These are phyloP conservation scores for Narthecium ossifragum DNA, from an alignment of 106 monocot genomes.

Conservation along the genomic window DNA sequence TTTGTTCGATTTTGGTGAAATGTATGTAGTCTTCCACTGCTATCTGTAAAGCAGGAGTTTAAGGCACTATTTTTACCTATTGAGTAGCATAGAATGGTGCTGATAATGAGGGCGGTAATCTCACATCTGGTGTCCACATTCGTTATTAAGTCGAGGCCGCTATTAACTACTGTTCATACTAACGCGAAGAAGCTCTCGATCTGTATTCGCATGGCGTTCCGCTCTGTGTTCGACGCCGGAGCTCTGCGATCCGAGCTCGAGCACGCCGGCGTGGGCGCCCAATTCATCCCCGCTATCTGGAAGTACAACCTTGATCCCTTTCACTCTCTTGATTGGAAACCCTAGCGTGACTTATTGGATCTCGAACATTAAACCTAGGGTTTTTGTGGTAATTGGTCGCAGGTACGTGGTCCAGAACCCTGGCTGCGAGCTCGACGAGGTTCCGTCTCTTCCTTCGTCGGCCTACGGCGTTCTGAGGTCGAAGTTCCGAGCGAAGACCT, in stretches of 20 bases:
- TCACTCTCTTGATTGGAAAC: conserved; percentile 4
- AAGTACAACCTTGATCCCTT: conserved; percentile 16
- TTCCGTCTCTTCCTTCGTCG: conserved; percentile 75
- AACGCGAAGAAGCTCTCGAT: not conserved
- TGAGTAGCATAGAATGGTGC: no score
- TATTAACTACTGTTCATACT: no score
- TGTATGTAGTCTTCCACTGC: no score
- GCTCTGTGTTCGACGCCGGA: conserved; percentile 70
- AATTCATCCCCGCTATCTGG: conserved; percentile 66
- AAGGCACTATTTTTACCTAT: no score
- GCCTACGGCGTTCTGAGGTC: conserved; percentile 64
- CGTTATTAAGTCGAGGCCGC: no score
- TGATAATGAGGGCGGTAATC: no score
- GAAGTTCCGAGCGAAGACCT: conserved; percentile 73
- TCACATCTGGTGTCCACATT: no score
- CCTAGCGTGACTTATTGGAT: not conserved
- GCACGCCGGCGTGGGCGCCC: conserved; percentile 39
- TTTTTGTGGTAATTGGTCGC: conserved; percentile 6
- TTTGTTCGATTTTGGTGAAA: no score
- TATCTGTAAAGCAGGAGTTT: no score
- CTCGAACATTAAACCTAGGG: conserved; percentile 5
- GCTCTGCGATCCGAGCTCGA: conserved; percentile 50
- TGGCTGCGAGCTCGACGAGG: conserved; percentile 55
- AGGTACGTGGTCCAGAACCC: conserved; percentile 82
- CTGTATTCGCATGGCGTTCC: conserved; percentile 20